These are phyloP conservation scores for Leishmania turanica DNA, from an alignment of 208 protist species.

Conservation along the genomic window DNA sequence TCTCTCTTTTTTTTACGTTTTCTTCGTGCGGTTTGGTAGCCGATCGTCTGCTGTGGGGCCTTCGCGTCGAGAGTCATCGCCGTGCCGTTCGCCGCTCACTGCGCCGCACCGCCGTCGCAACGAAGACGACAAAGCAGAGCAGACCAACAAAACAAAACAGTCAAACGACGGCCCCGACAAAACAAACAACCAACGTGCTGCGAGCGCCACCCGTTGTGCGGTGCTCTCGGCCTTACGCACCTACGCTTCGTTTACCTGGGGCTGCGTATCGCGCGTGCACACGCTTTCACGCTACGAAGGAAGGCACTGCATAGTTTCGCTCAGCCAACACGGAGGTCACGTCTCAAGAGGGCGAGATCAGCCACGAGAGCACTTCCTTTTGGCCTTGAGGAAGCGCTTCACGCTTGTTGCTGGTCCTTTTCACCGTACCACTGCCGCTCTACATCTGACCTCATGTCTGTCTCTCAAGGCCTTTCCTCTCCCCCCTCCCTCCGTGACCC, in stretches of 20 bases:
- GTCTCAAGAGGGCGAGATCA: background rate
- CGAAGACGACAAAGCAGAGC: background rate
- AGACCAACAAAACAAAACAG: no score
- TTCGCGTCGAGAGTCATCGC: background rate
- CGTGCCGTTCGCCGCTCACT: background rate
- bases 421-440: background rate
- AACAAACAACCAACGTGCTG: background rate
- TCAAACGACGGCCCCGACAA: background rate
- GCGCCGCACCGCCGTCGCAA: background rate
- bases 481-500: background rate
- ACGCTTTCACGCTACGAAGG: background rate
- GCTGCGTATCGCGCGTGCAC: background rate
- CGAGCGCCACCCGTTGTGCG: background rate
- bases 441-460: background rate
- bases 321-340: background rate
- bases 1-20: background rate
- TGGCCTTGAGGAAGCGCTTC: background rate
- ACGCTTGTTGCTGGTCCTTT: background rate
- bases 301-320: background rate
- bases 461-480: background rate
- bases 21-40: background rate
- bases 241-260: background rate
- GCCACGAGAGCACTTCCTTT: background rate
- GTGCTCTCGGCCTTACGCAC: background rate
- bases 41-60: background rate